A percentile compares a stretch with the other conserved stretches of the same genome.
Evolutionary conservation across 805 yeast species (phyloP).

Genomic region (Teunomyces kruisii): DNA sequence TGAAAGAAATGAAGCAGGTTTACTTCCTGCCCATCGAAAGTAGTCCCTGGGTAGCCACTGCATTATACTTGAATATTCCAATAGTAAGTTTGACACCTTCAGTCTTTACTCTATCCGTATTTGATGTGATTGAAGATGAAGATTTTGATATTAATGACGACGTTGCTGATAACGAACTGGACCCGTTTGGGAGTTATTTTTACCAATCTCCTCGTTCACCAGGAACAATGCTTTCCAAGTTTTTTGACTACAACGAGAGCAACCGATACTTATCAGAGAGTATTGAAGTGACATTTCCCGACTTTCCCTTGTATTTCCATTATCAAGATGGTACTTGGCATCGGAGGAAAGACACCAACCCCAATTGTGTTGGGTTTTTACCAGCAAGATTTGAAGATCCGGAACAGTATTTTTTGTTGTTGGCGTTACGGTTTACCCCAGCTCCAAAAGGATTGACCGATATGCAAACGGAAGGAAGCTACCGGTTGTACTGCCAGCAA

Average conservation of each 20-base stretch:
- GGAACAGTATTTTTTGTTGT: neutral
- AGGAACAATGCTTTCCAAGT: neutral
- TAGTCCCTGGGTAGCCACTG: neutral
- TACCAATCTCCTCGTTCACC: neutral
- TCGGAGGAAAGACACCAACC: neutral
- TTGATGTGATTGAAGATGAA: slow-evolving; percentile 18
- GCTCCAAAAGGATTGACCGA: neutral
- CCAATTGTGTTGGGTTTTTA: neutral
- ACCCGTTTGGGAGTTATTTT: neutral
- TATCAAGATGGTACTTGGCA: neutral
- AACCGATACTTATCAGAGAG: neutral
- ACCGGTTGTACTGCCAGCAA: neutral
- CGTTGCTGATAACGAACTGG: slow-evolving; percentile 1
- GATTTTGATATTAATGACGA: slow-evolving; percentile 7
- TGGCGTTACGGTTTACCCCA: neutral
- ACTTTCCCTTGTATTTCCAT: neutral
- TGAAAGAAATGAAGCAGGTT: neutral
- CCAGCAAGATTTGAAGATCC: neutral
- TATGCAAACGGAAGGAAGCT: neutral
- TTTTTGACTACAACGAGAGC: neutral
- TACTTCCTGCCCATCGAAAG: neutral
- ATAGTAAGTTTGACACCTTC: slow-evolving; percentile 1
- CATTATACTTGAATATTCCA: neutral
- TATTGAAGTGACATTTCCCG: slow-evolving; percentile 1
- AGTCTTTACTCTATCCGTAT: neutral